A percentile compares a stretch with the other conserved stretches of the same genome.
phyloP scores from a whole-genome alignment of 352 stramenopile species.

The Phytophthora fragariaefolia region DNA sequence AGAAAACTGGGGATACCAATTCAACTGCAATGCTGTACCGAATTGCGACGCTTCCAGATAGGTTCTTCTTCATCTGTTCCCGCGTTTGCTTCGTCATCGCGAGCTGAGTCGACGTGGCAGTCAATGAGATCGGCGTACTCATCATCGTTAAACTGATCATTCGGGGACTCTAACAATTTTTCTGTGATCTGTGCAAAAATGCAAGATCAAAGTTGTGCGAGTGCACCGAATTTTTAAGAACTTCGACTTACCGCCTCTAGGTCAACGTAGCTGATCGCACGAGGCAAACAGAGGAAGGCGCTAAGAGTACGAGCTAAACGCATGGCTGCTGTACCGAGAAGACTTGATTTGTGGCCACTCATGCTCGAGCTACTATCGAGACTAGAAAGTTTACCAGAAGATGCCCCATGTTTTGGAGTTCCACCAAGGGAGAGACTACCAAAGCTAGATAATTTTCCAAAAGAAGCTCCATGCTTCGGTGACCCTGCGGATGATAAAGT shows the following conservation, averaged over 20 bases:
- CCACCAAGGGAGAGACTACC: constrained; percentile 9
- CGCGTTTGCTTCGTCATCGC: constrained; percentile 36
- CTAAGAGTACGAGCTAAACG: constrained; percentile 67
- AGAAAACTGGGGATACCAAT: not conserved
- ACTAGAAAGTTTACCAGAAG: constrained; percentile 28
- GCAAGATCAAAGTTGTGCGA: not conserved
- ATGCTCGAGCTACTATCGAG: constrained; percentile 48
- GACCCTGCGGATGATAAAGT: constrained; percentile 18
- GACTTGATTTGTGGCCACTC: constrained; percentile 24
- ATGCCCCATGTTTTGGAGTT: constrained; percentile 22
- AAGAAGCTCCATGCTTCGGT: constrained; percentile 21
- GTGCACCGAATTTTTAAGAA: not conserved
- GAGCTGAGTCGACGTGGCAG: constrained; percentile 67
- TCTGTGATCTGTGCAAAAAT: constrained; percentile 63
- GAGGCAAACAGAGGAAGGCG: constrained; percentile 69
- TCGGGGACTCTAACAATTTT: constrained; percentile 60
- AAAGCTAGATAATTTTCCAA: constrained; percentile 17
- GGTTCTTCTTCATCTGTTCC: constrained; percentile 29
- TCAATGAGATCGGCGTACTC: constrained; percentile 77
- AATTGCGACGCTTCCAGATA: constrained; percentile 60
- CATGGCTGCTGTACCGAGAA: constrained; percentile 47
- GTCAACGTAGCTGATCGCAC: constrained; percentile 76
- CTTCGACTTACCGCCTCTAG: constrained; percentile 53
- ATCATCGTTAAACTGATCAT: constrained; percentile 59
- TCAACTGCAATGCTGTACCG: constrained; percentile 20